Evolutionary conservation across 495 filamentous ascomycete species (phyloP), one percentile per base, ranked within the genome.

Genomic region (Trichoderma gamsii): DNA sequence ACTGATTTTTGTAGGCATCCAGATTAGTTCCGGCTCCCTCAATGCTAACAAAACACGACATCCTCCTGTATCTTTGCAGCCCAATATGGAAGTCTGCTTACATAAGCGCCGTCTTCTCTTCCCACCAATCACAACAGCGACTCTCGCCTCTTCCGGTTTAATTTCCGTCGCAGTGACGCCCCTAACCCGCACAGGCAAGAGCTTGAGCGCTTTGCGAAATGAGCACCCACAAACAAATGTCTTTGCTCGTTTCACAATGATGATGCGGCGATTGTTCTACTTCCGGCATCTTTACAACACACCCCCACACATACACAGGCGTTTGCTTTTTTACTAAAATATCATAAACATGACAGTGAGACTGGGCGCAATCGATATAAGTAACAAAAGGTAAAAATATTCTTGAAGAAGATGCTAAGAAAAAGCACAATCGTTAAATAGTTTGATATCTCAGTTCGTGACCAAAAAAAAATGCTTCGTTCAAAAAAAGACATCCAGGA

Each of bases 401-500:
- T 65, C 41, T 44, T 25, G 59, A 63, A 23, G 63, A 65, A 64
- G 29, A 32, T 23, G 61, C 61, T 65, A 43, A 35, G 27, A 35
- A 65, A 65, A 65, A 65, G 63, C 63, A 52, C 49, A 44, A 29
- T 65, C 63, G 63, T 65, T 65, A 41, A 41, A 44, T 16, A 21
- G 11, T 35, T 63, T 41, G 32, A 44, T 65, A 65, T 65, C 63
- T 41, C 35, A 41, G 32, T 65, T 65, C 63, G 35, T 41, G 63
- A 65, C 63, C 35, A 65, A 35, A 65, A 65, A 41, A 65, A 41
- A 65, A 65, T 65, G 63, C 63, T 65, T 41, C 63, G 63, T 65
- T 65, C 63, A 65, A 65, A 65, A 65, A 65, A 65, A 65, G 63
- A 65, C 63, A 65, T 65, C 63, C 63, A 65, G 63, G 63, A 41